phyloP scores from a whole-genome alignment of 2,329 filamentous ascomycete genomes.

The Chaetothyriales sp. region DNA sequence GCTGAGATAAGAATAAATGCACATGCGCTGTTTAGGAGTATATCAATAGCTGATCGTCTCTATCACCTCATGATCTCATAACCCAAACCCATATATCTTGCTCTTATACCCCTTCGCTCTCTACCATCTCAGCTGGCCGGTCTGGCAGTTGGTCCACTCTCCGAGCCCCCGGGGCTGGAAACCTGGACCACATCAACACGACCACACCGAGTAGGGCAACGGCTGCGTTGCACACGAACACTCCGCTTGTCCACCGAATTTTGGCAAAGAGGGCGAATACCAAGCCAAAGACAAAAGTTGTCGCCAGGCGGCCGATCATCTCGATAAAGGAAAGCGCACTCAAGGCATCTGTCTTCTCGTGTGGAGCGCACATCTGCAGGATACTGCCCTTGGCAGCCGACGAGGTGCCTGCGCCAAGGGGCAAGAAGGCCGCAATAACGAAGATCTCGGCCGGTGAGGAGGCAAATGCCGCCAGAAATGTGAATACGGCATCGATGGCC shows the following conservation, averaged over 20 bases:
- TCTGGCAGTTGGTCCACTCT: background rate
- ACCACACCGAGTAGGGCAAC: background rate
- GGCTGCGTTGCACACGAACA: slow-evolving; percentile 50
- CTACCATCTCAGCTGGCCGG: background rate
- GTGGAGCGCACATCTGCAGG: slow-evolving; percentile 40
- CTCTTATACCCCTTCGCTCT: background rate
- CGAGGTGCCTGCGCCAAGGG: slow-evolving; percentile 53
- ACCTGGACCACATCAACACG: background rate
- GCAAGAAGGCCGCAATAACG: slow-evolving; percentile 47
- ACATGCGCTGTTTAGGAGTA: background rate
- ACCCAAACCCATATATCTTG: background rate
- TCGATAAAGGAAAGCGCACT: slow-evolving; percentile 56
- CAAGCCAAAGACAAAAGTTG: slow-evolving; percentile 51
- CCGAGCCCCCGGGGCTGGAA: background rate
- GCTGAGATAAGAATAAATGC: background rate
- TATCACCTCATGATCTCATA: background rate
- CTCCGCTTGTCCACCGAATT: slow-evolving; percentile 43
- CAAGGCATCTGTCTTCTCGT: slow-evolving; percentile 48
- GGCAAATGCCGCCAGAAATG: slow-evolving; percentile 47
- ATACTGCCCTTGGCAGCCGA: slow-evolving; percentile 60
- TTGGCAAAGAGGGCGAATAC: slow-evolving; percentile 50
- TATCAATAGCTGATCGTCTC: background rate
- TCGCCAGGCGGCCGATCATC: slow-evolving; percentile 49
- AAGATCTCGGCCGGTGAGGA: slow-evolving; percentile 54
- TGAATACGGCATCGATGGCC: slow-evolving; percentile 49